Conservation (phyloP, 768 basidiomycete genomes). For the Pulveroboletus ravenelii region DNA sequence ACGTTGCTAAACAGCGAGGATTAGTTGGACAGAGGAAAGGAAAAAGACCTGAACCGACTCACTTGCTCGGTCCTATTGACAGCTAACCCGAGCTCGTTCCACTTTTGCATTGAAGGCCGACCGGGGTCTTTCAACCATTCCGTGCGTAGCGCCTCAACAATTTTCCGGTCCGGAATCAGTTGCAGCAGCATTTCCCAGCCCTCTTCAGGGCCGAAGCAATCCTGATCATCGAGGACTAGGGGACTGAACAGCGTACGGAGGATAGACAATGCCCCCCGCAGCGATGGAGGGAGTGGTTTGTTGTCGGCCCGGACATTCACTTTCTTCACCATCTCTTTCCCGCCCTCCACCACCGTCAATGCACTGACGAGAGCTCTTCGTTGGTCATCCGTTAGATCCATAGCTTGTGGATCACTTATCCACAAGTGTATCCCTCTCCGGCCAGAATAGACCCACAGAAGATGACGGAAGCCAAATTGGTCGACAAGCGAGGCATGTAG, state of each 20-base stretch:
- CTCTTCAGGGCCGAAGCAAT: constrained; percentile 67
- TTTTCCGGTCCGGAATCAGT: constrained; percentile 61
- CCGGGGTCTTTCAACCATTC: constrained; percentile 55
- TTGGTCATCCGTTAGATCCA: constrained; percentile 89
- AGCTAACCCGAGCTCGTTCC: constrained; percentile 56
- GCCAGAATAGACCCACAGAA: constrained; percentile 98
- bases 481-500: constrained; percentile 75
- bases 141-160: constrained; percentile 44
- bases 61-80: constrained; percentile 33
- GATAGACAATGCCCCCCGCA: constrained; percentile 51
- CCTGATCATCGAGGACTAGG: constrained; percentile 76
- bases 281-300: constrained; percentile 61
- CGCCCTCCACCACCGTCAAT: constrained; percentile 77
- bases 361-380: constrained; percentile 82
- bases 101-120: constrained; percentile 64
- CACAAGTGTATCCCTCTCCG: constrained; percentile 98
- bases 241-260: constrained; percentile 56
- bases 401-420: constrained; percentile 87
- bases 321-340: constrained; percentile 77
- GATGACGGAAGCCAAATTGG: constrained; percentile 85
- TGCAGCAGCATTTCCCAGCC: constrained; percentile 73
- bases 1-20: constrained; percentile 19
- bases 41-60: constrained; percentile 9
- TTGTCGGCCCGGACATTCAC: constrained; percentile 60
- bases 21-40: not conserved